A percentile compares a stretch with the other conserved stretches of the same genome.
phyloP scores from a whole-genome alignment of 2,329 filamentous ascomycete genomes.

The Fusarium torreyae region DNA sequence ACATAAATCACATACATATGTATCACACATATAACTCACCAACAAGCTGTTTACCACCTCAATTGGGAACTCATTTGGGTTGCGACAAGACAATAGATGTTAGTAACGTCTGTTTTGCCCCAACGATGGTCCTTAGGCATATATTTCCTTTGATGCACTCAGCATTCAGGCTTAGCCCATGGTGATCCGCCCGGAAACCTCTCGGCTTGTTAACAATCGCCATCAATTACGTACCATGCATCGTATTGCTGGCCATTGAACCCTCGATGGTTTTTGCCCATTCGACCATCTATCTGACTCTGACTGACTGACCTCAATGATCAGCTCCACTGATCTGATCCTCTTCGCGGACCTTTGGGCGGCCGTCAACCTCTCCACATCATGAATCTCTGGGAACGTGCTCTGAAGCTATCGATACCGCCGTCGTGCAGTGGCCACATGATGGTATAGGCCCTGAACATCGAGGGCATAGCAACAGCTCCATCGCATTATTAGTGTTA shows the following conservation, averaged over 20 bases:
- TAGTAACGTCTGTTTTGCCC: background rate
- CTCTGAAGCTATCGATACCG: slow-evolving; percentile 50
- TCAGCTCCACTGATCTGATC: slow-evolving; percentile 47
- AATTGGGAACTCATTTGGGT: background rate
- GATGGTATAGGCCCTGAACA: slow-evolving; percentile 39
- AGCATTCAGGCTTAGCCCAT: slow-evolving; percentile 23
- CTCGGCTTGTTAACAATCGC: slow-evolving; percentile 6
- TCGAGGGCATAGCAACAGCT: slow-evolving; percentile 45
- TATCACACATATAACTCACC: slow-evolving; percentile 11
- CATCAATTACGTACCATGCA: slow-evolving; percentile 25
- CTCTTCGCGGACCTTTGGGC: slow-evolving; percentile 28
- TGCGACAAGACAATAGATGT: background rate
- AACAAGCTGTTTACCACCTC: slow-evolving; percentile 7
- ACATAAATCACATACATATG: slow-evolving; percentile 21
- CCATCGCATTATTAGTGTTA: slow-evolving; percentile 42
- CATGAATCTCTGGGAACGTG: slow-evolving; percentile 46
- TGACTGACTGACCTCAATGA: slow-evolving; percentile 8
- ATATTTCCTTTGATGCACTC: slow-evolving; percentile 16
- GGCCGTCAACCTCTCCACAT: slow-evolving; percentile 36
- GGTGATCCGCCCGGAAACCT: slow-evolving; percentile 17
- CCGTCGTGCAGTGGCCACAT: slow-evolving; percentile 46
- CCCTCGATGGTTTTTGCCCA: slow-evolving; percentile 20
- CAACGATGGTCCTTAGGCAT: slow-evolving; percentile 4
- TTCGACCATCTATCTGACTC: slow-evolving; percentile 20
- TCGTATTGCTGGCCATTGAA: slow-evolving; percentile 34